Evolutionary conservation across 2,329 filamentous ascomycete genomes (phyloP).

Genomic region (Penicillium hordei): DNA sequence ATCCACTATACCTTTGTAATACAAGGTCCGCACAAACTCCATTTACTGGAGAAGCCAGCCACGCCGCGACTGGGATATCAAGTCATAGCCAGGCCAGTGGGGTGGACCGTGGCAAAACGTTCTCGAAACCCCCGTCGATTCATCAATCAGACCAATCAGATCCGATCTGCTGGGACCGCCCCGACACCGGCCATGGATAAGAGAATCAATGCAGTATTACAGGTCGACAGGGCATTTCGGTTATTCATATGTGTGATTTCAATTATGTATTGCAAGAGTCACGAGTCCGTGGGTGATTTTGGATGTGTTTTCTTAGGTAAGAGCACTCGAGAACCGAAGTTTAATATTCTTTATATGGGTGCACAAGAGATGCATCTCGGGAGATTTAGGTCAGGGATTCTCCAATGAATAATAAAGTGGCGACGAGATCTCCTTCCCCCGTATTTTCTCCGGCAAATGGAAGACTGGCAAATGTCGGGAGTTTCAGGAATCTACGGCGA

Average conservation of each 20-base stretch:
- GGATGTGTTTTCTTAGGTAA: not conserved
- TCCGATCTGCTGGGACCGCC: constrained; percentile 11
- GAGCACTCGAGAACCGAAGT: not conserved
- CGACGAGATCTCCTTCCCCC: constrained; percentile 23
- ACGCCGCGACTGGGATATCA: constrained; percentile 15
- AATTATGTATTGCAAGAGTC: constrained; percentile 11
- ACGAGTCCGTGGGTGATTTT: not conserved
- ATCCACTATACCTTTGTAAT: constrained; percentile 2
- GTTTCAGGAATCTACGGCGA: constrained; percentile 32
- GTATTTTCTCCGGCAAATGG: constrained; percentile 29
- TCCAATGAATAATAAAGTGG: constrained; percentile 18
- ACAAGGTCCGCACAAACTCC: constrained; percentile 12
- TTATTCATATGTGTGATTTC: constrained; percentile 10
- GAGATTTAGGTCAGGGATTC: constrained; percentile 18
- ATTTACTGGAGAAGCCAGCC: constrained; percentile 20
- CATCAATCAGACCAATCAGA: constrained; percentile 13
- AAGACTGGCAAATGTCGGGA: constrained; percentile 28
- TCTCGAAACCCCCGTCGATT: constrained; percentile 26
- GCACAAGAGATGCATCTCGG: constrained; percentile 1
- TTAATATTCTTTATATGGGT: not conserved
- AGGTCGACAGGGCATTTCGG: constrained; percentile 8
- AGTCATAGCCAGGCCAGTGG: constrained; percentile 11
- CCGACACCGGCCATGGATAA: constrained; percentile 30
- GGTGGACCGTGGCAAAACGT: constrained; percentile 38
- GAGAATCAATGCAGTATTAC: constrained; percentile 14